Conservation (phyloP, 2,329 filamentous ascomycete genomes). For the Apiospora sp. region DNA sequence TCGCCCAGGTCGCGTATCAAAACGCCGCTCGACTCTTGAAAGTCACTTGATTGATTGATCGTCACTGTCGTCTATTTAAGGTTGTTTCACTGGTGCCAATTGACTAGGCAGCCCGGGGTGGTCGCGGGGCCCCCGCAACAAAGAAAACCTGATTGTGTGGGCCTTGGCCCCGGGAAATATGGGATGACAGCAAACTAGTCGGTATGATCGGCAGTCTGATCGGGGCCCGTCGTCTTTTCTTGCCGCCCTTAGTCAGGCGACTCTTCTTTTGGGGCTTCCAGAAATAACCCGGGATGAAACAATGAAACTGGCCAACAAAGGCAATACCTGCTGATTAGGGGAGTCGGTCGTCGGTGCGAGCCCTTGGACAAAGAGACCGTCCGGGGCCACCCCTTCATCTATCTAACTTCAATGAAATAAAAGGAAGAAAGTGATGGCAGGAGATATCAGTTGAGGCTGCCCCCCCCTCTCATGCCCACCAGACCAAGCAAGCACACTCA, state of each 20-base stretch:
- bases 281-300: not conserved
- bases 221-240: not conserved
- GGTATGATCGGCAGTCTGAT: conserved; percentile 10
- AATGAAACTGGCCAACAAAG: conserved; percentile 13
- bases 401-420: not conserved
- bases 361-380: not conserved
- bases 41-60: not conserved
- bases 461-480: no score
- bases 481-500: no score
- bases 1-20: conserved; percentile 55
- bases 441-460: no score
- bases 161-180: not conserved
- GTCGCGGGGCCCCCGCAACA: not conserved
- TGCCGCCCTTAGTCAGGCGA: not conserved
- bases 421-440: no score
- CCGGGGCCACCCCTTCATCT: not conserved
- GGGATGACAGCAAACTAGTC: not conserved
- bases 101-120: not conserved
- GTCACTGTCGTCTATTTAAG: not conserved
- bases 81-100: not conserved
- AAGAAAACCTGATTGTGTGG: not conserved
- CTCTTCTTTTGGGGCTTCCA: not conserved
- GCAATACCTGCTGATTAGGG: not conserved
- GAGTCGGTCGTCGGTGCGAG: not conserved
- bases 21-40: conserved; percentile 53